phyloP scores from a whole-genome alignment of 345 rosid genomes.

The Eucalyptus sp. region DNA sequence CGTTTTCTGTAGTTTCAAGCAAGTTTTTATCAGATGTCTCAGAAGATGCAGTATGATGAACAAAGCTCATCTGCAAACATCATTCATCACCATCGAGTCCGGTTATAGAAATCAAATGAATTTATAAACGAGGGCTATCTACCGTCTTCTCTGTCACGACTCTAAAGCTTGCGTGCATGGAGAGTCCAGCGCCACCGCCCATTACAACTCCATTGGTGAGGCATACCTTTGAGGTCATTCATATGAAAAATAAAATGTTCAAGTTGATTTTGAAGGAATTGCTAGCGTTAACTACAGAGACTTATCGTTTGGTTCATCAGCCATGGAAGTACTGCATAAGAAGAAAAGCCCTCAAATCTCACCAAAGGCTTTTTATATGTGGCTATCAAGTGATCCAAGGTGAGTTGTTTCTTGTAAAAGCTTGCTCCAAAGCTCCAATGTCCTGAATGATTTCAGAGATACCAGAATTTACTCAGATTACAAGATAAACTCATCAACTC shows the following conservation, averaged over 20 bases:
- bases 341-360: neutral
- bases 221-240: neutral
- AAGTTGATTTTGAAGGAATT: neutral
- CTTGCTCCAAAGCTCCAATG: constrained; percentile 10
- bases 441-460: neutral
- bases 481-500: neutral
- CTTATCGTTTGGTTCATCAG: neutral
- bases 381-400: neutral
- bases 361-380: constrained; percentile 4
- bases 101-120: neutral
- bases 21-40: neutral
- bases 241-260: neutral
- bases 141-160: neutral
- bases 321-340: neutral
- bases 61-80: neutral
- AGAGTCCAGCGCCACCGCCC: constrained; percentile 10
- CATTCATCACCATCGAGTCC: neutral
- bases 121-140: neutral
- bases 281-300: neutral
- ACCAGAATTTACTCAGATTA: neutral
- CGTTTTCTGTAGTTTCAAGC: neutral
- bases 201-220: neutral
- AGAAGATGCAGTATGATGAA: neutral
- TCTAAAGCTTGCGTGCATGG: neutral
- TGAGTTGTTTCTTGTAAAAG: neutral